Percentiles rank a stretch among this genome's conserved stretches.
Conservation (phyloP, 164 flowering plant species). For the Stephania japonica region DNA sequence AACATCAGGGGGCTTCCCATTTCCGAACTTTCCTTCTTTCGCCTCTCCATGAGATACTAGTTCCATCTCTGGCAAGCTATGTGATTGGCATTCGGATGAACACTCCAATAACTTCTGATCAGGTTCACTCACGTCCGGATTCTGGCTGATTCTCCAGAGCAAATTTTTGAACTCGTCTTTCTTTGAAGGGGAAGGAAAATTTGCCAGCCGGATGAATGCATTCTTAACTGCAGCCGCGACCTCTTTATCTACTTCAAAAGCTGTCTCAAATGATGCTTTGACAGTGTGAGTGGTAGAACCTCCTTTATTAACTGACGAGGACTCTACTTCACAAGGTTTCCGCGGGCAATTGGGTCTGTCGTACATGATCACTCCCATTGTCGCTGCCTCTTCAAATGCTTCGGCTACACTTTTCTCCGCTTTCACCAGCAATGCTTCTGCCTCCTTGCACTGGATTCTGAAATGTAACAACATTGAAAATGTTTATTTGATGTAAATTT, state of each 20-base stretch:
- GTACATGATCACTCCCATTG: constrained; percentile 81
- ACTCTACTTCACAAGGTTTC: constrained; percentile 47
- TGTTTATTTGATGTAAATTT: background rate
- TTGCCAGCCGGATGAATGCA: constrained; percentile 66
- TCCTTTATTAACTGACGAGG: constrained; percentile 43
- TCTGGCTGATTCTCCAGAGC: constrained; percentile 60
- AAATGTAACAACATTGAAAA: background rate
- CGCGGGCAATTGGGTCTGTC: constrained; percentile 54
- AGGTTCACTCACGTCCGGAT: constrained; percentile 50
- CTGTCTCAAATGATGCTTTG: constrained; percentile 79
- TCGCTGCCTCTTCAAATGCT: constrained; percentile 74
- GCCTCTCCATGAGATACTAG: constrained; percentile 5
- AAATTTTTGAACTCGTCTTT: constrained; percentile 59
- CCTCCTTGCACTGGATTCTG: constrained; percentile 78
- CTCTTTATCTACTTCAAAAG: constrained; percentile 89
- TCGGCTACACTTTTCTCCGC: constrained; percentile 66
- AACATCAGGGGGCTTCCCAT: constrained; percentile 31
- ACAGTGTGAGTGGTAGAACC: constrained; percentile 63
- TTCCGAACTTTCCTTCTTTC: constrained; percentile 21
- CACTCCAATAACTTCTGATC: constrained; percentile 30
- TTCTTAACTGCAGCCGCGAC: constrained; percentile 84
- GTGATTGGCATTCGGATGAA: constrained; percentile 52
- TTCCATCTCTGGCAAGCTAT: constrained; percentile 38
- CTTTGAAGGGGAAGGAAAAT: constrained; percentile 37
- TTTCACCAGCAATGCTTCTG: constrained; percentile 47